phyloP scores from a whole-genome alignment of 148 eudicot species.

The Rhododendron kiyosumense region DNA sequence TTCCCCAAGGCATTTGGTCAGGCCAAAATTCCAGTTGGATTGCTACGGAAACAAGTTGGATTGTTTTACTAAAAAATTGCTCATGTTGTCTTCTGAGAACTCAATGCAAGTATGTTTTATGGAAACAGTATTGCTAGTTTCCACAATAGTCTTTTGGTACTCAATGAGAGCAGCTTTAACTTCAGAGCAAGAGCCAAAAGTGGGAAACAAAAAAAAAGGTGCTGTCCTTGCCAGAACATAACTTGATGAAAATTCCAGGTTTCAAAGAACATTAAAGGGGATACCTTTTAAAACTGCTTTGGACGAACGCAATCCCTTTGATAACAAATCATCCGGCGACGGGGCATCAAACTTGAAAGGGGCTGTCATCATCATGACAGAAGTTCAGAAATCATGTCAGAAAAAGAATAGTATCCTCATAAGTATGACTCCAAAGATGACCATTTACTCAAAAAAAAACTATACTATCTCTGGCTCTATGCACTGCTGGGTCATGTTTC shows the following conservation, averaged over 20 bases:
- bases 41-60: not conserved
- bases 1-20: not conserved
- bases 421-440: not conserved
- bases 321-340: constrained; percentile 78
- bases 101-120: not conserved
- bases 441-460: not conserved
- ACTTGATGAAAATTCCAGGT: not conserved
- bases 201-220: not conserved
- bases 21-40: not conserved
- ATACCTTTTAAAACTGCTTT: constrained; percentile 57
- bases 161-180: not conserved
- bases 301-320: constrained; percentile 41
- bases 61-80: not conserved
- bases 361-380: constrained; percentile 39
- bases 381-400: constrained; percentile 12
- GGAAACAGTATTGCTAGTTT: not conserved
- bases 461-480: not conserved
- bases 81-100: not conserved
- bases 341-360: constrained; percentile 87
- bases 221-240: not conserved
- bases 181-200: not conserved
- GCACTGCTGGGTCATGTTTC: not conserved
- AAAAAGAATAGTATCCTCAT: not conserved
- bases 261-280: not conserved
- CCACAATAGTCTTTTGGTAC: not conserved